Base-by-base conservation (phyloP, 2,329 filamentous ascomycete genomes). In the Neoascochyta sp. region DNA sequence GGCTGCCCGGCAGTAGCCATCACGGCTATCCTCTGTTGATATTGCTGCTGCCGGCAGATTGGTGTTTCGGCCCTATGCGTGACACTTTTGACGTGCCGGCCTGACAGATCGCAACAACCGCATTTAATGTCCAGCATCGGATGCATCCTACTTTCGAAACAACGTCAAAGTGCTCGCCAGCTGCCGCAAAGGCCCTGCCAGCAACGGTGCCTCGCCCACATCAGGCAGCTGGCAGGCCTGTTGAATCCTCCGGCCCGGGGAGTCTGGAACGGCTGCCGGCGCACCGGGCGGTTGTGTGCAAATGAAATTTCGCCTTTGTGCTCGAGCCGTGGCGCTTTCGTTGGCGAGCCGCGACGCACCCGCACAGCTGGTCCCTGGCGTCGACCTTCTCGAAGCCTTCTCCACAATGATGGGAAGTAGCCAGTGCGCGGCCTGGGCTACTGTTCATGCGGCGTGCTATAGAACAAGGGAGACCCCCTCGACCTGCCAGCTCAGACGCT, bases 291-390 rank as follows among this genome's bases (percentile, higher is more conserved):
- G 45, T 45, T 39, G 33, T 30, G 22, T 14, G 20, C 39, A 45
- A 43, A 53, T 43, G 46, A 53, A 45, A 56, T 52, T 53, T 43
- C 33, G 49, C 32, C 37, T 50, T 57, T 43, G 53, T 58, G 56
- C 54, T 47, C 28, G 33, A 35, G 43, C 46, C 16, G 22, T 35
- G 29, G 45, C 37, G 35, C 43, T 44, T 46, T 57, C 41, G 52
- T 50, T 47, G 50, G 51, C 47, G 40, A 49, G 48, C 45, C 46
- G 42, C 45, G 44, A 38, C 39, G 37, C 35, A 51, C 46, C 50
- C 48, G 45, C 39, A 31, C 40, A 30, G 48, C 43, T 57, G 55
- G 54, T 52, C 45, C 51, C 51, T 45, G 52, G 46, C 52, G 42
- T 48, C 45, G 36, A 37, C 28, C 41, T 53, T 49, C 42, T 47